Percentiles rank a stretch among this genome's conserved stretches.
phyloP scores from a whole-genome alignment of 345 rosid genomes.

The Noccaea bulbosa region DNA sequence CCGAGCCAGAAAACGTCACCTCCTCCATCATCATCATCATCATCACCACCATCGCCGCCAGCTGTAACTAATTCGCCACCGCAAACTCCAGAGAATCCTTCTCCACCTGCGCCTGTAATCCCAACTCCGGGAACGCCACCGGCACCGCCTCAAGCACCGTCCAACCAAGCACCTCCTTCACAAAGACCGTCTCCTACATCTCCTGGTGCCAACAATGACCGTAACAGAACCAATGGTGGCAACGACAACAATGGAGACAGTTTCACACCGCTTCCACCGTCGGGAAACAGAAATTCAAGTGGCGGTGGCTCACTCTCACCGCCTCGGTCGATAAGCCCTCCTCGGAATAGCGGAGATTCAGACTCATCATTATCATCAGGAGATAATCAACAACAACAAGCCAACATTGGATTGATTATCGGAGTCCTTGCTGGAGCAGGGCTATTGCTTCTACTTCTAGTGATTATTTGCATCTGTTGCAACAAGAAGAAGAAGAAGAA shows the following conservation, averaged over 20 bases:
- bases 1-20: constrained; percentile 34
- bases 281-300: constrained; percentile 24
- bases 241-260: constrained; percentile 30
- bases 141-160: constrained; percentile 39
- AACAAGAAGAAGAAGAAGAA: constrained; percentile 46
- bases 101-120: constrained; percentile 39
- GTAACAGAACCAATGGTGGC: constrained; percentile 29
- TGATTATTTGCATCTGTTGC: constrained; percentile 44
- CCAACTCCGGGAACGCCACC: constrained; percentile 36
- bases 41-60: constrained; percentile 26
- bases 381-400: neutral
- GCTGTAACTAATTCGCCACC: constrained; percentile 34
- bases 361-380: constrained; percentile 19
- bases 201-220: constrained; percentile 37
- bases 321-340: constrained; percentile 43
- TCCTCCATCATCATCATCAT: constrained; percentile 32
- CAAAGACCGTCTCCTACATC: constrained; percentile 41
- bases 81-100: constrained; percentile 31
- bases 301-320: constrained; percentile 35
- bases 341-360: constrained; percentile 36
- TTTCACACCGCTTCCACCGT: constrained; percentile 27
- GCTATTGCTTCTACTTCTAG: constrained; percentile 41
- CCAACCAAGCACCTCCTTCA: constrained; percentile 31
- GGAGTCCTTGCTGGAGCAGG: constrained; percentile 50
- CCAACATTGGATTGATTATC: constrained; percentile 37